Conservation (phyloP, 805 yeast genomes). For the Nakazawaea wyomingensis region DNA sequence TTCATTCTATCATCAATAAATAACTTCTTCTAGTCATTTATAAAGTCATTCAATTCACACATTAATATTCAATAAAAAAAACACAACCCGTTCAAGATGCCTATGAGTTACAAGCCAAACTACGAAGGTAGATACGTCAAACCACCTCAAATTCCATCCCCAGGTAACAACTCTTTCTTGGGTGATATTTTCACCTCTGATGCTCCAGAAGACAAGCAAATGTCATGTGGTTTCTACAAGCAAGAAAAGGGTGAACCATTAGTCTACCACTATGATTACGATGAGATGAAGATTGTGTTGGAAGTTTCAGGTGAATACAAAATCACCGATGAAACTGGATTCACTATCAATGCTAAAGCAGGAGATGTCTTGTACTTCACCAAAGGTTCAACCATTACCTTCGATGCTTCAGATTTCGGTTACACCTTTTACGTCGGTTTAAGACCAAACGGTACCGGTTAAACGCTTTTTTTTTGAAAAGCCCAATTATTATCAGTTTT, state of each 20-base stretch:
- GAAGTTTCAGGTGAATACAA: conserved; percentile 64
- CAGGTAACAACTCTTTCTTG: conserved; percentile 64
- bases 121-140: conserved; percentile 46
- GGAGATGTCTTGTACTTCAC: conserved; percentile 67
- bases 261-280: conserved; percentile 61
- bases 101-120: conserved; percentile 48
- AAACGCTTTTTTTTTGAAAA: background rate
- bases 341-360: conserved; percentile 48
- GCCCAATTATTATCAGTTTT: background rate
- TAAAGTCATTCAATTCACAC: conserved; percentile 1
- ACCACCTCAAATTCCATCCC: conserved; percentile 58
- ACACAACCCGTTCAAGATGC: conserved; percentile 40
- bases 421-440: conserved; percentile 58
- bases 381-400: conserved; percentile 64
- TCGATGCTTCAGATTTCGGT: conserved; percentile 58
- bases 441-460: conserved; percentile 41
- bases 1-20: background rate
- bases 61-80: background rate
- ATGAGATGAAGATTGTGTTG: conserved; percentile 65
- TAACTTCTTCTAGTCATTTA: background rate
- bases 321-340: conserved; percentile 60
- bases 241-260: conserved; percentile 66
- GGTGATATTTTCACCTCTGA: conserved; percentile 62
- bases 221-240: conserved; percentile 63
- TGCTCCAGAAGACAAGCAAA: conserved; percentile 54